Evolutionary conservation across 2,329 filamentous ascomycete species (phyloP).

Genomic region (Cordyceps pruinosa): DNA sequence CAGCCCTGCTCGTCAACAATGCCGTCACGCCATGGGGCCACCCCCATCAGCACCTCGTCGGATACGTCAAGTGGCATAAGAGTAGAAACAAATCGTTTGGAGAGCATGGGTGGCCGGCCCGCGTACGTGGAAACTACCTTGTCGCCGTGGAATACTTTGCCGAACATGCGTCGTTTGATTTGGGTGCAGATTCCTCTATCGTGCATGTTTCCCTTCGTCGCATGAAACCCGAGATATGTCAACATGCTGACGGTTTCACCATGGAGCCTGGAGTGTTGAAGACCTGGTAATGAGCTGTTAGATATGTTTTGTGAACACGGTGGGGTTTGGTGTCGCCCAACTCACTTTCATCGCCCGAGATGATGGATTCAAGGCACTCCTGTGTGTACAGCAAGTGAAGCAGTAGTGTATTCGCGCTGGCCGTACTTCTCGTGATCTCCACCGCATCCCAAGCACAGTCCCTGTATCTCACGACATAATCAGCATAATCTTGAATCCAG

Average conservation of each 20-base stretch:
- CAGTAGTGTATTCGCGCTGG: slow-evolving; percentile 23
- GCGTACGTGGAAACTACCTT: slow-evolving; percentile 12
- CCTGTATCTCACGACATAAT: slow-evolving; percentile 14
- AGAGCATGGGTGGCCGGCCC: slow-evolving; percentile 10
- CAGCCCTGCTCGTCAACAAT: slow-evolving; percentile 13
- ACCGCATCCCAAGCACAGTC: slow-evolving; percentile 14
- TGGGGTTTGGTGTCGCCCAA: too few relatives aligned
- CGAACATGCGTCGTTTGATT: slow-evolving; percentile 12
- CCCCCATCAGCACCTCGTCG: slow-evolving; percentile 5
- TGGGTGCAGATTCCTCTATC: slow-evolving; percentile 11
- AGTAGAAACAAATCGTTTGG: slow-evolving; percentile 10
- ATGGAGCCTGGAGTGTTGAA: slow-evolving; percentile 12
- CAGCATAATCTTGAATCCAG: background rate
- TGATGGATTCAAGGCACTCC: background rate
- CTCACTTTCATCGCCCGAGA: background rate
- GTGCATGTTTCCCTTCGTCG: background rate
- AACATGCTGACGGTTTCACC: slow-evolving; percentile 11
- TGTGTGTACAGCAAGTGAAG: slow-evolving; percentile 25
- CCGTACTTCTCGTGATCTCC: slow-evolving; percentile 23
- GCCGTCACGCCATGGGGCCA: background rate
- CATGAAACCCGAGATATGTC: slow-evolving; percentile 13
- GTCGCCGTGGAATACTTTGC: slow-evolving; percentile 12
- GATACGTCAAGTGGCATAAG: slow-evolving; percentile 13
- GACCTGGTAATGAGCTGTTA: background rate
- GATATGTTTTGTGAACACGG: background rate